A percentile compares a stretch with the other conserved stretches of the same genome.
phyloP scores from a whole-genome alignment of 352 stramenopile genomes.

The Pythium monospermum region DNA sequence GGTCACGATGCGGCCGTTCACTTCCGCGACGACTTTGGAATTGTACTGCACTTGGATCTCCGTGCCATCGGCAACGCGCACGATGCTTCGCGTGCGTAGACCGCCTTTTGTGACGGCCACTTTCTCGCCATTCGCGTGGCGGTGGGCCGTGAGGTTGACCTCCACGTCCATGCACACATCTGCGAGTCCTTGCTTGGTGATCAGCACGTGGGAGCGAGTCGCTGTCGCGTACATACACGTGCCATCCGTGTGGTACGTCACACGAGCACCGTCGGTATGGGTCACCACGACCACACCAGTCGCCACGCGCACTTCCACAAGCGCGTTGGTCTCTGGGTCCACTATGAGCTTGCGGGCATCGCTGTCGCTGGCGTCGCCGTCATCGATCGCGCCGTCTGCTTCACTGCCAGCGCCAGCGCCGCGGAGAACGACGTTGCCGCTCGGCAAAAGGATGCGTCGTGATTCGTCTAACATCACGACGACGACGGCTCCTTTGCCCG shows the following conservation, averaged over 20 bases:
- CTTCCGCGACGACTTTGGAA: slow-evolving; percentile 67
- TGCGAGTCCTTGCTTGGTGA: slow-evolving; percentile 45
- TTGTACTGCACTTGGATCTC: slow-evolving; percentile 66
- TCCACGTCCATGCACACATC: slow-evolving; percentile 69
- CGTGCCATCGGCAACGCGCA: slow-evolving; percentile 53
- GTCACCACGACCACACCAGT: slow-evolving; percentile 61
- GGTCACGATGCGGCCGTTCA: slow-evolving; percentile 58
- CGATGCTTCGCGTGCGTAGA: slow-evolving; percentile 43
- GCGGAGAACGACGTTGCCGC: slow-evolving; percentile 26
- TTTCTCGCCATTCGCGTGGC: slow-evolving; percentile 47
- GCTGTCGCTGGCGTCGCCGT: background rate
- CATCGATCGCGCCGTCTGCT: background rate
- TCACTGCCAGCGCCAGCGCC: background rate
- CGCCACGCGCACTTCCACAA: slow-evolving; percentile 37
- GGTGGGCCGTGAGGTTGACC: slow-evolving; percentile 53
- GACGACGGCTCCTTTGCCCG: slow-evolving; percentile 49
- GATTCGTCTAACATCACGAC: slow-evolving; percentile 34
- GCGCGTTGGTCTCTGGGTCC: slow-evolving; percentile 63
- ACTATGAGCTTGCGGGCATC: slow-evolving; percentile 28
- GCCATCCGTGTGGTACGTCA: slow-evolving; percentile 61
- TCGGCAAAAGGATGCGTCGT: slow-evolving; percentile 42
- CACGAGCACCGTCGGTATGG: slow-evolving; percentile 46
- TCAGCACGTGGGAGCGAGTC: slow-evolving; percentile 41
- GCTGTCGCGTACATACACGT: slow-evolving; percentile 55
- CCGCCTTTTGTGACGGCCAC: slow-evolving; percentile 71